Evolutionary conservation across 2,329 filamentous ascomycete species (phyloP), one percentile per base, ranked within the genome.

Genomic region (Elsinoe perseae): DNA sequence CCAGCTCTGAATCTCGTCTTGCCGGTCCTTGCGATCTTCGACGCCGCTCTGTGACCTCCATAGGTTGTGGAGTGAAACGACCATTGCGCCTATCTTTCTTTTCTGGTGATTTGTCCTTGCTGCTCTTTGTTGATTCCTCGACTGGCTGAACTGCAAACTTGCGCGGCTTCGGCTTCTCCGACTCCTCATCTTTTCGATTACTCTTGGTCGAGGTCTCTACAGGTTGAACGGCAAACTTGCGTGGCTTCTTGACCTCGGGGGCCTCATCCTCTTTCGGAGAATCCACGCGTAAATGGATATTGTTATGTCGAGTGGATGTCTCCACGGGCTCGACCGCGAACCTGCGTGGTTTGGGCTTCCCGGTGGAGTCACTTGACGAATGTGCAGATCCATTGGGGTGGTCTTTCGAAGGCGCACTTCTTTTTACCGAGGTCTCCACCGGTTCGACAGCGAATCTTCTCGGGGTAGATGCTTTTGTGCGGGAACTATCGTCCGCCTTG

Each of bases 381-480:
- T 36, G 23, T 36, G 32, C 32, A 36, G 28, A 12, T 27, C 36
- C 52, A 56, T 56, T 58, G n/a, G 42, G 9, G 3, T 14, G 2
- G 30, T 52, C 12, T n/a, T 27, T 54, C 2, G 21, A 8, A 5
- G 38, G 53, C 18, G 38, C 20, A 61, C 64, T 65, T 48, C 61
- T 66, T 60, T 60, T 66, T 50, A 61, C 59, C 52, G 66, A 65
- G 3, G 66, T 72, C 56, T 74, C 73, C 18, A 72, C 61, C 8
- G 72, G 70, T 54, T 74, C 64, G 34, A 70, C 66, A 14, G 65
- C 64, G 57, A 68, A 69, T 27, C 61, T 82, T 50, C 82, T 78
- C 30, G 78, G 54, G 12, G 59, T 54, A 23, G 54, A 56, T 23
- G 61, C 52, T 50, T 62, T 64, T 32, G 44, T 56, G 27, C 50